Evolutionary conservation across 257 asterid species (phyloP).

Genomic region (Solanum arcanum): DNA sequence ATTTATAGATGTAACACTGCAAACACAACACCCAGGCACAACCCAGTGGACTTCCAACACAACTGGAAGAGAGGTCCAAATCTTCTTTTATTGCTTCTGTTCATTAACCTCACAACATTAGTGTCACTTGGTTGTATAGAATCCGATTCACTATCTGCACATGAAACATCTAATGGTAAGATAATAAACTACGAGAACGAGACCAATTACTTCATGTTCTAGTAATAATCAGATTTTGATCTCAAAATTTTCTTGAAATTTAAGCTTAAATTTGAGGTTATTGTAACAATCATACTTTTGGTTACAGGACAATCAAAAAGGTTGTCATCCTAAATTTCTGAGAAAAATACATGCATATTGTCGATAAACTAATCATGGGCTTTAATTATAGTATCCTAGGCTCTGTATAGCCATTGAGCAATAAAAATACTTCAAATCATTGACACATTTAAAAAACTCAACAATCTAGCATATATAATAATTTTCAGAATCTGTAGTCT

Average conservation of each 20-base stretch:
- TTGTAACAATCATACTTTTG: background rate
- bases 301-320: no score
- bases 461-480: conserved; percentile 53
- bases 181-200: conserved; percentile 49
- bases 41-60: conserved; percentile 91
- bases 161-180: conserved; percentile 14
- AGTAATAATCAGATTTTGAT: conserved; percentile 36
- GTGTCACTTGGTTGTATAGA: conserved; percentile 50
- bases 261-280: background rate
- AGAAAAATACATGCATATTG: no score
- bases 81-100: conserved; percentile 18
- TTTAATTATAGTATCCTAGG: no score
- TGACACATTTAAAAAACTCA: background rate
- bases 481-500: conserved; percentile 35
- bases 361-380: no score
- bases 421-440: no score
- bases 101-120: conserved; percentile 11
- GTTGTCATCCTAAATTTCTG: no score
- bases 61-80: conserved; percentile 75
- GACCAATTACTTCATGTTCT: conserved; percentile 45
- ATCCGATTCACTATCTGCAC: background rate
- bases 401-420: no score
- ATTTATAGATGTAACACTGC: conserved; percentile 53
- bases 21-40: conserved; percentile 59
- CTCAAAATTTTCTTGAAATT: background rate